A percentile compares a stretch with the other conserved stretches of the same genome.
These are phyloP conservation scores for Lignosus rhinocerotis DNA, from an alignment of 1,284 basidiomycete genomes.

Conservation along the genomic window DNA sequence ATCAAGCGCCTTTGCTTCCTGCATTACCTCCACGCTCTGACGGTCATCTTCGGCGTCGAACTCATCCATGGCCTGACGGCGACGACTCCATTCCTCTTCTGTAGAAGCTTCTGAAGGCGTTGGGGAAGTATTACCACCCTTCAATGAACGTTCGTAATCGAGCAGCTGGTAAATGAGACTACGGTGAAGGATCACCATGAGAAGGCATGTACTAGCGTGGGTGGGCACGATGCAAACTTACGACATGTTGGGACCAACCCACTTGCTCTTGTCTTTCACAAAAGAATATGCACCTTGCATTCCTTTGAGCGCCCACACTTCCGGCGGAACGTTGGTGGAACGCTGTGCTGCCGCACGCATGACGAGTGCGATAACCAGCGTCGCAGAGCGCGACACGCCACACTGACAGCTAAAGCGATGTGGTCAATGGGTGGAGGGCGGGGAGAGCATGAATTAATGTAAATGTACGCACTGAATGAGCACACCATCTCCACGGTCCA, in stretches of 20 bases:
- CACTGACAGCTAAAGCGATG: constrained; percentile 79
- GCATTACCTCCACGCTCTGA: constrained; percentile 61
- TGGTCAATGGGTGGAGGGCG: constrained; percentile 9
- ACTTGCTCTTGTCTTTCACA: constrained; percentile 86
- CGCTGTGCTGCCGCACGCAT: constrained; percentile 89
- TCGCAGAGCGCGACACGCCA: constrained; percentile 93
- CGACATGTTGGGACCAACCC: constrained; percentile 96
- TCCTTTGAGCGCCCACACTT: constrained; percentile 78
- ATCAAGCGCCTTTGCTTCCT: constrained; percentile 75
- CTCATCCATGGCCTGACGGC: constrained; percentile 67
- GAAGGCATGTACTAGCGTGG: background rate
- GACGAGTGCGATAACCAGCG: constrained; percentile 89
- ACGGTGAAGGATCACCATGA: constrained; percentile 18
- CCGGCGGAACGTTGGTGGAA: constrained; percentile 64
- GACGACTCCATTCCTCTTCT: constrained; percentile 84
- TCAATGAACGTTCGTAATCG: constrained; percentile 87
- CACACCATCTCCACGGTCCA: constrained; percentile 74
- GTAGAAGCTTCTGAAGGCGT: constrained; percentile 54
- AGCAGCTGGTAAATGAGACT: constrained; percentile 96
- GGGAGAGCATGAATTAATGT: constrained; percentile 7
- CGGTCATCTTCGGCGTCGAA: constrained; percentile 49
- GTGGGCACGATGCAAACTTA: constrained; percentile 47
- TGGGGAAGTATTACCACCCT: constrained; percentile 49
- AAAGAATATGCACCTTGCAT: constrained; percentile 95
- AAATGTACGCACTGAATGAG: constrained; percentile 78